Evolutionary conservation across 164 flowering plant genomes (phyloP), one percentile per base, ranked within the genome.

Genomic region (Stephania japonica): DNA sequence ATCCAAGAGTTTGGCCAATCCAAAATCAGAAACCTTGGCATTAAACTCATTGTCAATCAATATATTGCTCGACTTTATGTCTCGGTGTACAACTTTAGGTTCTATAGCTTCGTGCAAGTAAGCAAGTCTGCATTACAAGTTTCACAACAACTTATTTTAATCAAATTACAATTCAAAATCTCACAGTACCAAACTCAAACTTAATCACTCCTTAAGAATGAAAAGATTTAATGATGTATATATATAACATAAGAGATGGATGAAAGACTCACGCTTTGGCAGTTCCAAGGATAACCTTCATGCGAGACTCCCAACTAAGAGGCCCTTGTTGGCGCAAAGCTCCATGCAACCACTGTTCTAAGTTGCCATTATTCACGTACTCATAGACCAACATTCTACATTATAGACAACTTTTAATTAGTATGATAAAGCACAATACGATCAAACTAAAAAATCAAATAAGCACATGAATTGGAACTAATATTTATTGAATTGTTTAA

Each of bases 311-410:
- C 94, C 94, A 90, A 69, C 82, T 87, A 59, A 88, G 82, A 47
- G 71, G 59, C 14, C 94, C 94, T 71, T 77, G 80, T 47, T 88
- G 84, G 18, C 81, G 77, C 88, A 86, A 80, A 19, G 86, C 85
- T 61, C 94, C 94, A 78, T 88, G 94, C 71, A 90, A 85, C 94
- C 94, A 90, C 80, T 90, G 94, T 63, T 90, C 94, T 69, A 90
- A 80, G 81, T 90, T 90, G 11, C 94, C 94, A 75, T 87, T 90
- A 83, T 87, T 88, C 50, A 90, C 91, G 83, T 88, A 90, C 74
- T 90, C 94, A 80, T 90, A 90, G 61, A 90, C 94, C 84, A 90
- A 79, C 87, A 90, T 86, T 86, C 94, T 90, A 67, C 27, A 38
- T 21, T 32, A 73, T 21, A 62, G 53, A 75, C 50, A 64, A 18